Evolutionary conservation across 176 grass and related monocot genomes (phyloP).

Genomic region (Hordeum marinum): DNA sequence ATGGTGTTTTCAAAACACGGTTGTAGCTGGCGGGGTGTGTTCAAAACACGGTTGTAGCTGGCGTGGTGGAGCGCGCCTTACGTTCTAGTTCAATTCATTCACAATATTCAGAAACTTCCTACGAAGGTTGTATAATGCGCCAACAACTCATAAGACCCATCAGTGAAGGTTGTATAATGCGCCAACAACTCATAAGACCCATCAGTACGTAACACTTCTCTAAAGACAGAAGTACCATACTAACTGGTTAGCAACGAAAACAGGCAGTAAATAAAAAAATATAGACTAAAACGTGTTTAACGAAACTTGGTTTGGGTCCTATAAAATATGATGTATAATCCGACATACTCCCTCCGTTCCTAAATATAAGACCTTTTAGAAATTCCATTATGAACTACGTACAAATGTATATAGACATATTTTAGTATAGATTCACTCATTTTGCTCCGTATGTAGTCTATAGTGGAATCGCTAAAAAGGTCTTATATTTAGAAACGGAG

Average conservation of each 20-base stretch:
- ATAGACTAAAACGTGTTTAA: background rate
- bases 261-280: background rate
- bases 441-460: too few relatives aligned
- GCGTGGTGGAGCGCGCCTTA: too few relatives aligned
- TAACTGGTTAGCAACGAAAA: background rate
- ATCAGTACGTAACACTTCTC: background rate
- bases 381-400: too few relatives aligned
- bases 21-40: too few relatives aligned
- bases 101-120: background rate
- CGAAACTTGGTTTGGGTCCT: background rate
- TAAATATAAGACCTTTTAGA: too few relatives aligned
- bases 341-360: too few relatives aligned
- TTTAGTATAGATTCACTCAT: too few relatives aligned
- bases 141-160: background rate
- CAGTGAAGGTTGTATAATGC: background rate
- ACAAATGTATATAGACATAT: too few relatives aligned
- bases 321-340: conserved; percentile 7
- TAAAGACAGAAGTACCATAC: background rate
- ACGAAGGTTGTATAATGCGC: background rate
- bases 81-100: background rate
- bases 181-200: background rate
- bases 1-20: too few relatives aligned
- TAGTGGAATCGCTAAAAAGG: too few relatives aligned
- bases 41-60: too few relatives aligned
- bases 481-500: too few relatives aligned